Conservation (phyloP, 2,329 filamentous ascomycete genomes). For the Escovopsis weberi region DNA sequence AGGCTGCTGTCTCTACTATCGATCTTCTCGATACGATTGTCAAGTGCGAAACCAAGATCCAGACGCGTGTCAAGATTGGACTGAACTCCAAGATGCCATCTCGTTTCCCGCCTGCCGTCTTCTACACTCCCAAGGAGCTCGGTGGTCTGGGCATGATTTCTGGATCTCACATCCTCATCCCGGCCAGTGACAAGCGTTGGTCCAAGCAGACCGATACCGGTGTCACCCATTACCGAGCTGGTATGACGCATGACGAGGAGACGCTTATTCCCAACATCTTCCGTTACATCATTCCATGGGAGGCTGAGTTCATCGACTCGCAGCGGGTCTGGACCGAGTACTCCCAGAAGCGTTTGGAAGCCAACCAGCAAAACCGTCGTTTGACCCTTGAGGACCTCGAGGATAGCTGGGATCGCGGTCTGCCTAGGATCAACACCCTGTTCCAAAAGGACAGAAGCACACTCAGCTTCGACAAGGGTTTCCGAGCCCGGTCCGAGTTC, state of each 20-base stretch:
- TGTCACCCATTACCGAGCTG: slow-evolving; percentile 89
- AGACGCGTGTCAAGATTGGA: slow-evolving; percentile 96
- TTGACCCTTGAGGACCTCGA: slow-evolving; percentile 92
- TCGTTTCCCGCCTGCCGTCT: slow-evolving; percentile 93
- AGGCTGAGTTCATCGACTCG: slow-evolving; percentile 96
- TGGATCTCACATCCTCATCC: slow-evolving; percentile 93
- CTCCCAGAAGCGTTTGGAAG: slow-evolving; percentile 92
- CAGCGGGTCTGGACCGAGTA: slow-evolving; percentile 99
- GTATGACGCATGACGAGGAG: slow-evolving; percentile 97
- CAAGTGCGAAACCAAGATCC: slow-evolving; percentile 98
- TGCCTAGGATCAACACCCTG: slow-evolving; percentile 94
- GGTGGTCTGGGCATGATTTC: slow-evolving; percentile 98
- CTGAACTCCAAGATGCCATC: slow-evolving; percentile 99
- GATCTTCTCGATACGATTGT: slow-evolving; percentile 92
- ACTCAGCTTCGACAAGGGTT: slow-evolving; percentile 95
- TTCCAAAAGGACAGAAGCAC: slow-evolving; percentile 99
- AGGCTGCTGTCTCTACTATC: slow-evolving; percentile 91
- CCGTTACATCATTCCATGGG: slow-evolving; percentile 98
- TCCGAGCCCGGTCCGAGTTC: slow-evolving; percentile 89
- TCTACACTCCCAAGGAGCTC: slow-evolving; percentile 96
- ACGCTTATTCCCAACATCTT: slow-evolving; percentile 98
- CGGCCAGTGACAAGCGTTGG: slow-evolving; percentile 94
- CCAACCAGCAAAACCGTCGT: slow-evolving; percentile 91
- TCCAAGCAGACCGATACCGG: slow-evolving; percentile 96
- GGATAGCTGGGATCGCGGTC: slow-evolving; percentile 94